A percentile compares a stretch with the other conserved stretches of the same genome.
These are phyloP conservation scores for Aspergillus ibericus DNA, from an alignment of 2,329 filamentous ascomycete species.

Conservation along the genomic window DNA sequence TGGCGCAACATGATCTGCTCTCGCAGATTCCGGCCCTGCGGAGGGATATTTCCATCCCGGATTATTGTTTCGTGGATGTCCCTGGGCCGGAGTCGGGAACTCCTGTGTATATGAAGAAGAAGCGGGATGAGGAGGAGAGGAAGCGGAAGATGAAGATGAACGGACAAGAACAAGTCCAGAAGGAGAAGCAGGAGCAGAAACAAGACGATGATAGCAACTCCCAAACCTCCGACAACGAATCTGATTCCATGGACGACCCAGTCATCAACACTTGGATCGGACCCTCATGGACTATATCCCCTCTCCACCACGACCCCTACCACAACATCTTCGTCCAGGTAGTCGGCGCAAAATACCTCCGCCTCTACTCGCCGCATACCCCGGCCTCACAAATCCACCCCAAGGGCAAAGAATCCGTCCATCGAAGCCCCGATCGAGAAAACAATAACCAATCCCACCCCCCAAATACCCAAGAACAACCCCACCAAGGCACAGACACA, in stretches of 20 bases:
- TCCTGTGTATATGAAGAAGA: constrained; percentile 44
- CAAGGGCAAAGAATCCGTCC: constrained; percentile 38
- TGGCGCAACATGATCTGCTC: constrained; percentile 90
- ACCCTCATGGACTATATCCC: constrained; percentile 82
- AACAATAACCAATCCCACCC: background rate
- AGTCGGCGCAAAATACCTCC: constrained; percentile 87
- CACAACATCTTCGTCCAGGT: constrained; percentile 91
- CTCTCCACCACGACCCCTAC: constrained; percentile 89
- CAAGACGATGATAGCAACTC: constrained; percentile 5
- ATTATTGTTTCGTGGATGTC: constrained; percentile 76
- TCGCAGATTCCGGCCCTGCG: constrained; percentile 74
- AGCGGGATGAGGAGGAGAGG: constrained; percentile 20
- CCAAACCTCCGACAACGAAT: constrained; percentile 11
- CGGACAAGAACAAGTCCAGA: background rate
- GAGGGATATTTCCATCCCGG: constrained; percentile 74
- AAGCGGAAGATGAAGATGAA: background rate
- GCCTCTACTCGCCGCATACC: constrained; percentile 73
- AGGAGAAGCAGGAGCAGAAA: background rate
- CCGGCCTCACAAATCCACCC: constrained; percentile 47
- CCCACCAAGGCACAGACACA: background rate
- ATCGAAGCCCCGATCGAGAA: constrained; percentile 12
- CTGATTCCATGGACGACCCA: constrained; percentile 49
- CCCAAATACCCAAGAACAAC: background rate
- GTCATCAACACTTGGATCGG: constrained; percentile 92
- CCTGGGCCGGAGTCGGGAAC: constrained; percentile 55